phyloP scores from a whole-genome alignment of 2,329 filamentous ascomycete species.

The Cladophialophora yegresii region DNA sequence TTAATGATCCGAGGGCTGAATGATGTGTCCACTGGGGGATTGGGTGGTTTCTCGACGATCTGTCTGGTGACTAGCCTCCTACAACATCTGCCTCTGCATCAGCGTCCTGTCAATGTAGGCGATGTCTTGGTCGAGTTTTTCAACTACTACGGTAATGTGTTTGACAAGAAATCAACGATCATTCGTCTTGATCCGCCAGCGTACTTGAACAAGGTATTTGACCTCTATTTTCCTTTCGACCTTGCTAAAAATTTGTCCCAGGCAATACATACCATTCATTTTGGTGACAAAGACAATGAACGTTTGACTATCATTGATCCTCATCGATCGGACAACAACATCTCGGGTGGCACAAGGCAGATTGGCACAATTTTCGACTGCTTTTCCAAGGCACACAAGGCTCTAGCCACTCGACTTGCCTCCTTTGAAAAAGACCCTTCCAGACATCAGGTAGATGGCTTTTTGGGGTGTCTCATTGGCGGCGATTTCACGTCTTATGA shows the following conservation, averaged over 20 bases:
- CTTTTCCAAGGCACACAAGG: conserved; percentile 66
- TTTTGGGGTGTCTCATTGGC: conserved; percentile 71
- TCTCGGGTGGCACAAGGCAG: conserved; percentile 79
- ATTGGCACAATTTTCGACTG: conserved; percentile 66
- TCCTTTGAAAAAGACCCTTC: conserved; percentile 40
- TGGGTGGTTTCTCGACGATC: conserved; percentile 91
- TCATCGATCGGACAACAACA: conserved; percentile 81
- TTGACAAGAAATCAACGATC: conserved; percentile 69
- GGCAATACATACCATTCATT: conserved; percentile 39
- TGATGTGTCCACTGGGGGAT: conserved; percentile 85
- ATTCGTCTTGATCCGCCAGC: conserved; percentile 75
- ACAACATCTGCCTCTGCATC: conserved; percentile 71
- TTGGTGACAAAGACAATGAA: conserved; percentile 59
- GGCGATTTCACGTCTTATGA: conserved; percentile 78
- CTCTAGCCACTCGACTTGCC: conserved; percentile 60
- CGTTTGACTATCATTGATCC: conserved; percentile 89
- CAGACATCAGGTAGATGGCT: conserved; percentile 48
- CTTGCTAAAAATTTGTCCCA: conserved; percentile 26
- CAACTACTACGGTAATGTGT: conserved; percentile 81
- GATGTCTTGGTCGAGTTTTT: conserved; percentile 85
- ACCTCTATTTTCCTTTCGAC: conserved; percentile 17
- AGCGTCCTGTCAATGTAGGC: conserved; percentile 61
- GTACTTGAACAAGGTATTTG: conserved; percentile 71
- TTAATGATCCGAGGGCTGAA: conserved; percentile 86
- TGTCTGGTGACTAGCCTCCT: conserved; percentile 90